These are phyloP conservation scores for Verticillium dahliae DNA, from an alignment of 2,329 filamentous ascomycete genomes.

Conservation along the genomic window DNA sequence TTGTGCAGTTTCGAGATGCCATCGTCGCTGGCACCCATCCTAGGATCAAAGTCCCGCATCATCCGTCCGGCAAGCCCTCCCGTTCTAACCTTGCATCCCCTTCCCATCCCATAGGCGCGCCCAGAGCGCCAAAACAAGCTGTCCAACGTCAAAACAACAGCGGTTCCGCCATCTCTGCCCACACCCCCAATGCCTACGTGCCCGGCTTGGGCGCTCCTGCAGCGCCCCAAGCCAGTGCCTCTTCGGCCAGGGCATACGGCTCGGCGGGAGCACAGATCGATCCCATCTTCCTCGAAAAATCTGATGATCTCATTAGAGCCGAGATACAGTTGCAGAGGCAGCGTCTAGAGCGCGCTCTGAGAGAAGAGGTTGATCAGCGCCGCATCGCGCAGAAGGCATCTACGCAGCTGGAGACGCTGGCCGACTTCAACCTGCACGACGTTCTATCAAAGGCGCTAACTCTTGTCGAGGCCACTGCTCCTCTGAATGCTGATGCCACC, in stretches of 20 bases:
- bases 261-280: constrained; percentile 63
- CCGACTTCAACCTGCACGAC: constrained; percentile 65
- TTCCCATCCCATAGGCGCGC: not conserved
- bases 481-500: constrained; percentile 49
- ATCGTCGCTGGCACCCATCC: constrained; percentile 72
- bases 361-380: constrained; percentile 68
- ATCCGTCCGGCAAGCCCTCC: constrained; percentile 19
- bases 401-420: constrained; percentile 42
- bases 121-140: constrained; percentile 9
- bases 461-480: constrained; percentile 62
- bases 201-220: constrained; percentile 12
- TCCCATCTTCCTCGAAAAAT: constrained; percentile 79
- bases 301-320: constrained; percentile 74
- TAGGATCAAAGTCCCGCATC: constrained; percentile 48
- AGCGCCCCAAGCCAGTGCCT: constrained; percentile 21
- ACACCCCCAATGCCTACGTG: constrained; percentile 12
- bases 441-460: constrained; percentile 66
- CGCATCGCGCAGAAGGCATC: constrained; percentile 34
- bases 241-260: constrained; percentile 32
- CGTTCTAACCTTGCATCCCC: constrained; percentile 5
- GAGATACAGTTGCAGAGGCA: constrained; percentile 76
- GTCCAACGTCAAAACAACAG: constrained; percentile 1
- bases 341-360: constrained; percentile 69
- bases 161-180: not conserved
- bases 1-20: constrained; percentile 73